A percentile compares a stretch with the other conserved stretches of the same genome.
Conservation (phyloP, 768 basidiomycete species). For the Lactarius evosmus region DNA sequence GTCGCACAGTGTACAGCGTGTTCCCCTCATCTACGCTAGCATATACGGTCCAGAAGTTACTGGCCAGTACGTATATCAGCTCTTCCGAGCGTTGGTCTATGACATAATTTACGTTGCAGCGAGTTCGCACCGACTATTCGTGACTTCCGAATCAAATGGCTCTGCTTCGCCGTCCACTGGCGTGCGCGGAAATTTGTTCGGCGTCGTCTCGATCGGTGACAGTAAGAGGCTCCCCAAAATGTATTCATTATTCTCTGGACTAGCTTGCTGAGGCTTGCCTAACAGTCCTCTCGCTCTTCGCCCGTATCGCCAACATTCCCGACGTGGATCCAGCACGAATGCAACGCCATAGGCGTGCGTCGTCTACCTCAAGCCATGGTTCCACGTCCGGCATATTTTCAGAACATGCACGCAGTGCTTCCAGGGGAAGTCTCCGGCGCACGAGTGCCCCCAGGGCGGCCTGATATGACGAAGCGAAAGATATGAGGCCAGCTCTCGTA, state of each 20-base stretch:
- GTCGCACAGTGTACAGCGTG: slow-evolving; percentile 65
- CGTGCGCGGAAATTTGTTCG: slow-evolving; percentile 52
- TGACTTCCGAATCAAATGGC: slow-evolving; percentile 57
- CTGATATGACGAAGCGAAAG: neutral
- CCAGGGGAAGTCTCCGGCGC: slow-evolving; percentile 21
- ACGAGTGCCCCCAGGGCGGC: neutral
- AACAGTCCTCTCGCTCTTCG: slow-evolving; percentile 75
- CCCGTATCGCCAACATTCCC: slow-evolving; percentile 65
- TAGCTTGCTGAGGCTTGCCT: neutral
- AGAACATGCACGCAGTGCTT: slow-evolving; percentile 20
- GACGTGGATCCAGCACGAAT: slow-evolving; percentile 75
- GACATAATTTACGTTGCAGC: slow-evolving; percentile 43
- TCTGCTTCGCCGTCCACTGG: slow-evolving; percentile 50
- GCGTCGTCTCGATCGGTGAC: slow-evolving; percentile 81
- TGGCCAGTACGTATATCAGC: slow-evolving; percentile 62
- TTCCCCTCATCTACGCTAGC: slow-evolving; percentile 58
- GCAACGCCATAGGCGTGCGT: slow-evolving; percentile 76
- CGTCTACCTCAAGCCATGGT: slow-evolving; percentile 52
- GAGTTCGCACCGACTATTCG: slow-evolving; percentile 75
- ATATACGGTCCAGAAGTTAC: slow-evolving; percentile 74
- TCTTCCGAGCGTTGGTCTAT: neutral
- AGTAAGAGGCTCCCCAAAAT: slow-evolving; percentile 46
- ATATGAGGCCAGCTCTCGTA: neutral
- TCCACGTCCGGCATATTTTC: slow-evolving; percentile 22
- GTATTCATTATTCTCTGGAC: neutral